Evolutionary conservation across 2,329 filamentous ascomycete species (phyloP).

Genomic region (Aphanoascus verrucosus): DNA sequence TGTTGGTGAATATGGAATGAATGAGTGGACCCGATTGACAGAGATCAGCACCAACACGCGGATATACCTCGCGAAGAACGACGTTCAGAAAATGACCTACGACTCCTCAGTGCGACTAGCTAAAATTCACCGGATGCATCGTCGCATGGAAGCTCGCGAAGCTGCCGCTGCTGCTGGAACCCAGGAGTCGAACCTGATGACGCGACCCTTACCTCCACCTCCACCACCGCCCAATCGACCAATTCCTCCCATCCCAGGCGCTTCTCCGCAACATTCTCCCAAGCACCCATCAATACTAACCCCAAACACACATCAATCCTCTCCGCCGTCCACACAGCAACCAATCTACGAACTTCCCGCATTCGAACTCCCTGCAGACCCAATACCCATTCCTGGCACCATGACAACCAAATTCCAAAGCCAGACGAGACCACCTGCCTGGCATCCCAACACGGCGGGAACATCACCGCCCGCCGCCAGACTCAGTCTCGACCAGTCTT

Average conservation of each 20-base stretch:
- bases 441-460: constrained; percentile 16
- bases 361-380: constrained; percentile 51
- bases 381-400: constrained; percentile 28
- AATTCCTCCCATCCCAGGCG: constrained; percentile 24
- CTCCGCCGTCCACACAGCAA: constrained; percentile 33
- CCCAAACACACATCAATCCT: constrained; percentile 21
- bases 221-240: constrained; percentile 21
- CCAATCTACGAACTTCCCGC: constrained; percentile 31
- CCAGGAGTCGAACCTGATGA: constrained; percentile 14
- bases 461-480: constrained; percentile 25
- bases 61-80: constrained; percentile 63
- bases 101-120: constrained; percentile 70
- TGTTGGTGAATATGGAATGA: constrained; percentile 96
- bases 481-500: constrained; percentile 30
- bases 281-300: constrained; percentile 21
- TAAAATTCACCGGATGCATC: constrained; percentile 68
- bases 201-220: constrained; percentile 10
- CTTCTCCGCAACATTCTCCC: constrained; percentile 19
- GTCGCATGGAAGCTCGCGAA: constrained; percentile 48
- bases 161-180: constrained; percentile 24
- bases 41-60: constrained; percentile 91
- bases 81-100: constrained; percentile 66
- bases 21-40: constrained; percentile 88
- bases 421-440: constrained; percentile 19
- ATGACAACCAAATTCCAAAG: constrained; percentile 21